Base-by-base conservation (phyloP, 805 yeast species). In the Hanseniaspora mollemarum region DNA sequence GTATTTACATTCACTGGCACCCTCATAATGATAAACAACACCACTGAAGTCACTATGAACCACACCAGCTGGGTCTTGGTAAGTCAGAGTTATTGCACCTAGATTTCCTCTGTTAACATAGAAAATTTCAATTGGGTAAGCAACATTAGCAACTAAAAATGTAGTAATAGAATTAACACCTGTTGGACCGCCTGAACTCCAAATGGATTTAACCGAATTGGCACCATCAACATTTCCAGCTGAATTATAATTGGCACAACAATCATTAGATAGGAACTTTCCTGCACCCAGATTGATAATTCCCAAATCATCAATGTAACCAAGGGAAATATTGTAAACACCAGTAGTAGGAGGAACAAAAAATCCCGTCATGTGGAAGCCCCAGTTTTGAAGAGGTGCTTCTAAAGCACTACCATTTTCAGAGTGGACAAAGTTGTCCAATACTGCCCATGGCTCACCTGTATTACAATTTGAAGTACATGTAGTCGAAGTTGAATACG, bases 211-310 rank as follows among this genome's bases (percentile, higher is more conserved):
- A 12, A 36, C 33, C 15, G 13, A 9, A 16, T 24, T 26, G 18
- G n/a, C 24, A 8, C 16, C 18, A 25, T 26, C 35, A 5, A 18
- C 25, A 25, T 29, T 19, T 12, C 44, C 35, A 7, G 44, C 18
- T 4, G 49, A 15, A 36, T 15, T 19, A 36, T 8, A 35, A 9
- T 19, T 35, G 13, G 5, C 9, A 36, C 49, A 44, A 28, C 49
- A 44, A 18, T 44, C 32, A 13, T 18, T 3, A 28, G 42, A 16
- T 3, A 16, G 15, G 2, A 5, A 7, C 21, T 28, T 22, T 21
- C 49, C 49, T 15, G 39, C 31, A 36, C 49, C 42, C 7, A 44
- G 15, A 25, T 24, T 16, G 18, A 44, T 15, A 15, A 36, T 19
- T 13, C 35, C 42, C 7, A 35, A 25, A 26, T 36, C 49, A 36